Percentiles rank a stretch among this genome's conserved stretches.
Conservation (phyloP, 2,329 filamentous ascomycete species). For the Aureobasidium sp. region DNA sequence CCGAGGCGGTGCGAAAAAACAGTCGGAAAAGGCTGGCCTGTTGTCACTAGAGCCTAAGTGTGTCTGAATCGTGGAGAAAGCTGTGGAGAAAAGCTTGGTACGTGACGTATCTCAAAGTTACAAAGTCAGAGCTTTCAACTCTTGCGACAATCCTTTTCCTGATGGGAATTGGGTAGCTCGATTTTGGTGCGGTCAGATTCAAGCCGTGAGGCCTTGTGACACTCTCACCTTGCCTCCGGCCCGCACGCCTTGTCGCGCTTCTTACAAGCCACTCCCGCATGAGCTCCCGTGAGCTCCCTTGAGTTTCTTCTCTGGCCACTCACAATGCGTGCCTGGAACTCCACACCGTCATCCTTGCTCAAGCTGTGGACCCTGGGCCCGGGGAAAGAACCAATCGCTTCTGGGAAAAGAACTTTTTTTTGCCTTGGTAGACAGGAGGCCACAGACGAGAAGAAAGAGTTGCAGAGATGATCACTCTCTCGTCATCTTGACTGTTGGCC, state of each 20-base stretch:
- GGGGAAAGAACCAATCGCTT: slow-evolving; percentile 6
- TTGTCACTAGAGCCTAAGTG: background rate
- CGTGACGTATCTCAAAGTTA: slow-evolving; percentile 3
- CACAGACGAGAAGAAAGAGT: background rate
- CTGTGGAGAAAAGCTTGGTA: slow-evolving; percentile 13
- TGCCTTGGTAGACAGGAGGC: background rate
- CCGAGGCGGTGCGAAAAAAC: slow-evolving; percentile 8
- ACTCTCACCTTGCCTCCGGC: slow-evolving; percentile 4
- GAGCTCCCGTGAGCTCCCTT: slow-evolving; percentile 1
- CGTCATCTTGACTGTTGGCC: slow-evolving; percentile 10
- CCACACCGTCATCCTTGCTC: slow-evolving; percentile 16
- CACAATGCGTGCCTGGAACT: slow-evolving; percentile 14
- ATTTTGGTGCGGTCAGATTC: slow-evolving; percentile 8
- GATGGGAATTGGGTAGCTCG: background rate
- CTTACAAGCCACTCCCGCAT: slow-evolving; percentile 12
- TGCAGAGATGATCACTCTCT: slow-evolving; percentile 6
- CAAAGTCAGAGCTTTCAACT: background rate
- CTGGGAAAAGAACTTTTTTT: background rate
- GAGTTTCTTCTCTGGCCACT: background rate
- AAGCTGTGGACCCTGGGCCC: slow-evolving; percentile 13
- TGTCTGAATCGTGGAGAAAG: slow-evolving; percentile 13
- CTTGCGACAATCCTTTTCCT: slow-evolving; percentile 10
- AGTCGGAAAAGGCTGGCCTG: background rate
- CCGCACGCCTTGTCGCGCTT: background rate
- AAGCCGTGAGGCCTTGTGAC: slow-evolving; percentile 13